Conservation (phyloP, 495 filamentous ascomycete species). For the Cercophora scortea region DNA sequence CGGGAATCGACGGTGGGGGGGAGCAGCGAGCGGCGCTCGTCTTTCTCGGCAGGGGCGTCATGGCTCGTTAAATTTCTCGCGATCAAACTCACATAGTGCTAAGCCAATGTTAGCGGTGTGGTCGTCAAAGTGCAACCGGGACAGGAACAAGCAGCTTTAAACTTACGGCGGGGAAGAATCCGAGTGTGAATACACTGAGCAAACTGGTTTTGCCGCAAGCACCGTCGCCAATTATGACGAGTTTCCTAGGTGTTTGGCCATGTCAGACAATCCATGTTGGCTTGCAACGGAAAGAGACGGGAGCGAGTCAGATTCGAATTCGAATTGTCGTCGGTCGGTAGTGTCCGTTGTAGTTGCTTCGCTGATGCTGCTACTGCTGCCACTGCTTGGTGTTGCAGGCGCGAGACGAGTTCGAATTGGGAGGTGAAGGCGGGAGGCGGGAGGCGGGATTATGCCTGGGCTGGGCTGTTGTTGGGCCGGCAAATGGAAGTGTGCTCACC, state of each 20-base stretch:
- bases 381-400: not conserved
- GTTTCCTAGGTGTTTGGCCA: slow-evolving; percentile 54
- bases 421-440: not conserved
- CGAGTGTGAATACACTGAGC: slow-evolving; percentile 94
- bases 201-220: slow-evolving; percentile 98
- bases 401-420: too few species aligned
- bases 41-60: not conserved
- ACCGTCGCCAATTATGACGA: slow-evolving; percentile 98
- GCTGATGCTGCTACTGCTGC: too few species aligned
- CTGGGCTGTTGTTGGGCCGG: not conserved
- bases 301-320: not conserved
- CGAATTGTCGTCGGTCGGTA: not conserved
- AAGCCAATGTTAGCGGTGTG: not conserved
- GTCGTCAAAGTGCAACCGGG: not conserved
- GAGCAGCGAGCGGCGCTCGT: not conserved
- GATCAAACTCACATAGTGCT: slow-evolving; percentile 63
- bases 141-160: not conserved
- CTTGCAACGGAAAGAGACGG: not conserved
- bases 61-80: too few species aligned
- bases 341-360: not conserved
- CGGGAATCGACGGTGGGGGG: not conserved
- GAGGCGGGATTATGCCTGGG: not conserved
- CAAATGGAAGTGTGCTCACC: slow-evolving; percentile 10
- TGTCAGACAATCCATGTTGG: slow-evolving; percentile 9
- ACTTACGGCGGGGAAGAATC: slow-evolving; percentile 95